These are phyloP conservation scores for Pleurotus tuber-regium DNA, from an alignment of 768 basidiomycete genomes.

Conservation along the genomic window DNA sequence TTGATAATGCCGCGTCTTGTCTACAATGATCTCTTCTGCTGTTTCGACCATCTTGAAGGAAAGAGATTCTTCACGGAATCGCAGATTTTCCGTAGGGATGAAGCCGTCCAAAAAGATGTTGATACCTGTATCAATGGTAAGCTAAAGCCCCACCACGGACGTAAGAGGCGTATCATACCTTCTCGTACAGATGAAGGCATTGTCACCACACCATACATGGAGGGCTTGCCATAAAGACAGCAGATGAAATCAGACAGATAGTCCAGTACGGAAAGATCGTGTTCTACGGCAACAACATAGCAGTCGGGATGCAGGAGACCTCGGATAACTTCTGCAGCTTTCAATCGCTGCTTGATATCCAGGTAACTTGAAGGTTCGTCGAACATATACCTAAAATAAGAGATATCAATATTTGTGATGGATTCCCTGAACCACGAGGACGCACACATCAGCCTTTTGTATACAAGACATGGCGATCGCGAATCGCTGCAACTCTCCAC, in stretches of 20 bases:
- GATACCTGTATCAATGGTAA: slow-evolving; percentile 59
- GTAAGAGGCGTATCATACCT: slow-evolving; percentile 46
- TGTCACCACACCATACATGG: slow-evolving; percentile 97
- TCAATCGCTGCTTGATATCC: slow-evolving; percentile 93
- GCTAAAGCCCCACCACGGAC: not conserved
- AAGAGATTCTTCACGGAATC: slow-evolving; percentile 94
- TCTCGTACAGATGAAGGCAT: slow-evolving; percentile 98
- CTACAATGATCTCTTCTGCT: slow-evolving; percentile 83
- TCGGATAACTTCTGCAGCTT: slow-evolving; percentile 94
- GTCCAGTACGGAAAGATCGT: slow-evolving; percentile 97
- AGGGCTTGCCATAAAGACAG: slow-evolving; percentile 95
- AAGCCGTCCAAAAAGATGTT: slow-evolving; percentile 99
- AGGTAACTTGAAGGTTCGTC: slow-evolving; percentile 99
- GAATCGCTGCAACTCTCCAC: slow-evolving; percentile 97
- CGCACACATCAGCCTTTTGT: slow-evolving; percentile 92
- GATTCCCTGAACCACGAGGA: slow-evolving; percentile 15
- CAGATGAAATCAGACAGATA: slow-evolving; percentile 99
- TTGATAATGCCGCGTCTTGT: slow-evolving; percentile 85
- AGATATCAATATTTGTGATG: no score
- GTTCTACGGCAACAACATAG: slow-evolving; percentile 97
- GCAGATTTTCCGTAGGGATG: slow-evolving; percentile 97
- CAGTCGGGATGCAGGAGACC: slow-evolving; percentile 75
- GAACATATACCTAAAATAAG: slow-evolving; percentile 92
- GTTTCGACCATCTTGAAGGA: slow-evolving; percentile 98
- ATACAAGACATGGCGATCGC: slow-evolving; percentile 98